Evolutionary conservation across 2,329 filamentous ascomycete genomes (phyloP).

Genomic region (Ophiostoma angusticollis): DNA sequence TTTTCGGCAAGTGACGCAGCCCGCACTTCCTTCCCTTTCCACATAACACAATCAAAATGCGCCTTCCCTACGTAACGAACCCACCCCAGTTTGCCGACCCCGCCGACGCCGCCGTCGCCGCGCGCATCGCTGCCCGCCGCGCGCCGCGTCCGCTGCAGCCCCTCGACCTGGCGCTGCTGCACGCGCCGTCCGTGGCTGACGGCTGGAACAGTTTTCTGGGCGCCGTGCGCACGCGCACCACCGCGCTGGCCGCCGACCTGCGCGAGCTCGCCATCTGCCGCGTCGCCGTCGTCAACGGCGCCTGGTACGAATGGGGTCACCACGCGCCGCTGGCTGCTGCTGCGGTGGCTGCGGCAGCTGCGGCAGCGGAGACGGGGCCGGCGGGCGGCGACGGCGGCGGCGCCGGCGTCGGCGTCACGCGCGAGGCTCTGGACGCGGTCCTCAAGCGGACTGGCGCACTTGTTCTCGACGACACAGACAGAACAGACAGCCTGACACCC

Average conservation of each 20-base stretch:
- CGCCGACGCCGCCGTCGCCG: slow-evolving; percentile 44
- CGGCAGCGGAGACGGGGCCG: no score
- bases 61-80: slow-evolving; percentile 50
- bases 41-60: slow-evolving; percentile 34
- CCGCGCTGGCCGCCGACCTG: slow-evolving; percentile 38
- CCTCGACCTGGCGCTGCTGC: slow-evolving; percentile 64
- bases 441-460: slow-evolving; percentile 25
- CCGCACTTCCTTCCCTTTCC: background rate
- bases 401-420: no score
- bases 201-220: slow-evolving; percentile 63
- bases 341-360: no score
- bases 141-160: slow-evolving; percentile 56
- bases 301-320: slow-evolving; percentile 76
- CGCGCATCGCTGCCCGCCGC: slow-evolving; percentile 52
- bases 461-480: slow-evolving; percentile 10
- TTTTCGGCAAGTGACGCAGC: no score
- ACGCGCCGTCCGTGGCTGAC: slow-evolving; percentile 61
- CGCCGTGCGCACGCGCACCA: slow-evolving; percentile 46
- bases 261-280: slow-evolving; percentile 72
- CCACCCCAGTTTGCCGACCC: slow-evolving; percentile 31
- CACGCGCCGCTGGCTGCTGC: slow-evolving; percentile 56
- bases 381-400: no score
- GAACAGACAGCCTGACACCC: slow-evolving; percentile 30
- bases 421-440: slow-evolving; percentile 35
- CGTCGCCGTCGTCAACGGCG: slow-evolving; percentile 66